phyloP scores from a whole-genome alignment of 257 asterid genomes.

The Cruciata laevipes region DNA sequence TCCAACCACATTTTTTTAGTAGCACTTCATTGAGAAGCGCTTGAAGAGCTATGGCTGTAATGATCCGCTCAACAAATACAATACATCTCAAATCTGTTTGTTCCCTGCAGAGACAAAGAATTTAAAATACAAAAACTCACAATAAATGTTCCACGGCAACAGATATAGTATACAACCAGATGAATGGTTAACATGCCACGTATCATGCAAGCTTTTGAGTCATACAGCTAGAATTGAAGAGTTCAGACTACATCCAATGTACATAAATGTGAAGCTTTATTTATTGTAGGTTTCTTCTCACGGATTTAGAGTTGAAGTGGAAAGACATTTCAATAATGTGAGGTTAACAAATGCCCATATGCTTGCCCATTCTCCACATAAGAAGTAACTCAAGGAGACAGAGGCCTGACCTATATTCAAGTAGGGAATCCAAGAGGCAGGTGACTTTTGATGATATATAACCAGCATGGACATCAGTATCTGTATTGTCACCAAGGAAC shows the following conservation, averaged over 20 bases:
- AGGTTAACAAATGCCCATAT: background rate
- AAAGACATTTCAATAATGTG: background rate
- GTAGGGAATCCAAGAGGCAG: conserved; percentile 59
- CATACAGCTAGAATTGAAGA: background rate
- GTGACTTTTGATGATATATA: conserved; percentile 50
- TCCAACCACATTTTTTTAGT: conserved; percentile 52
- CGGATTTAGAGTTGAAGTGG: background rate
- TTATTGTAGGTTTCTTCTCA: background rate
- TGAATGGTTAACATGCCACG: background rate
- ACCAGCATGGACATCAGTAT: conserved; percentile 35
- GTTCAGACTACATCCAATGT: background rate
- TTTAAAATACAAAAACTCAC: background rate
- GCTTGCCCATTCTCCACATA: conserved; percentile 50
- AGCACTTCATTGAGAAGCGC: conserved; percentile 60
- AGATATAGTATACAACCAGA: background rate
- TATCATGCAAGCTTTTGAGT: background rate
- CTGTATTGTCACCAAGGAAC: conserved; percentile 26
- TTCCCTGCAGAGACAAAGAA: conserved; percentile 29
- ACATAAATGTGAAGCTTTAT: background rate
- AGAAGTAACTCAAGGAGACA: conserved; percentile 60
- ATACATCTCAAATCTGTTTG: conserved; percentile 73
- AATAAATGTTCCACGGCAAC: background rate
- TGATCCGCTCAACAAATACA: conserved; percentile 72
- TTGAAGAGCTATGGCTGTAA: conserved; percentile 62
- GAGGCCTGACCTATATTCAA: conserved; percentile 59